These are phyloP conservation scores for Ascochyta rabiei DNA, from an alignment of 2,329 filamentous ascomycete genomes.

Conservation along the genomic window DNA sequence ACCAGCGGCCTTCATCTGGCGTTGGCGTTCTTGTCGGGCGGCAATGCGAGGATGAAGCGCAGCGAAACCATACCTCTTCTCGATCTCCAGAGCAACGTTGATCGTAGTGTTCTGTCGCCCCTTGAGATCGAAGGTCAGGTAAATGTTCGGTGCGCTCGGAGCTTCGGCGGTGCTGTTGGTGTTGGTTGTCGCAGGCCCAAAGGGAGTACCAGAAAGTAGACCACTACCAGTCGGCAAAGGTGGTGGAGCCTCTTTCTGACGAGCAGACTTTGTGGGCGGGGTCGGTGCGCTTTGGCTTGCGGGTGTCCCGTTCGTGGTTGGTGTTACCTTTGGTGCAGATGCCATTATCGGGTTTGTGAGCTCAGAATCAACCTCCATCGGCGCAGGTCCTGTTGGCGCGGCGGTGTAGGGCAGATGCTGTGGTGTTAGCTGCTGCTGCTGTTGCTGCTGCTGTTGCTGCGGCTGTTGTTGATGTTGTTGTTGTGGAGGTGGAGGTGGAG, in stretches of 20 bases:
- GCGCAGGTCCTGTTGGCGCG: conserved; percentile 29
- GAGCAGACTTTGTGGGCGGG: conserved; percentile 61
- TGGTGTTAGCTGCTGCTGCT: conserved; percentile 17
- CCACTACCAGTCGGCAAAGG: conserved; percentile 68
- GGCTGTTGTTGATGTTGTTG: conserved; percentile 25
- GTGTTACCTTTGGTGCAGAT: conserved; percentile 42
- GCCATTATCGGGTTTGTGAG: conserved; percentile 23
- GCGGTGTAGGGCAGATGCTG: conserved; percentile 22
- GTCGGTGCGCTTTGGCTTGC: conserved; percentile 58
- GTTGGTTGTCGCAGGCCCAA: conserved; percentile 57
- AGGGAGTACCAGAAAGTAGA: conserved; percentile 66
- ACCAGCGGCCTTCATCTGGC: conserved; percentile 86
- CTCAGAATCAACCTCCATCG: conserved; percentile 49
- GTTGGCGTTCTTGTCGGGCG: conserved; percentile 84
- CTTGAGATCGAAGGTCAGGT: conserved; percentile 80
- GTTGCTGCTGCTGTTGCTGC: conserved; percentile 26
- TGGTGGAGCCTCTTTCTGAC: conserved; percentile 62
- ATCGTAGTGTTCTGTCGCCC: conserved; percentile 88
- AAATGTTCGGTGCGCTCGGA: conserved; percentile 69
- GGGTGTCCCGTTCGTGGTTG: conserved; percentile 43
- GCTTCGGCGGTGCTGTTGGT: conserved; percentile 52
- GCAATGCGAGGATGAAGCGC: conserved; percentile 90
- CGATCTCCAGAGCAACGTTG: conserved; percentile 92
- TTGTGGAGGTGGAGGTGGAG: conserved; percentile 26
- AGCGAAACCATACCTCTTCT: conserved; percentile 93